Evolutionary conservation across 768 basidiomycete species (phyloP).

Genomic region (Mycena amicta): DNA sequence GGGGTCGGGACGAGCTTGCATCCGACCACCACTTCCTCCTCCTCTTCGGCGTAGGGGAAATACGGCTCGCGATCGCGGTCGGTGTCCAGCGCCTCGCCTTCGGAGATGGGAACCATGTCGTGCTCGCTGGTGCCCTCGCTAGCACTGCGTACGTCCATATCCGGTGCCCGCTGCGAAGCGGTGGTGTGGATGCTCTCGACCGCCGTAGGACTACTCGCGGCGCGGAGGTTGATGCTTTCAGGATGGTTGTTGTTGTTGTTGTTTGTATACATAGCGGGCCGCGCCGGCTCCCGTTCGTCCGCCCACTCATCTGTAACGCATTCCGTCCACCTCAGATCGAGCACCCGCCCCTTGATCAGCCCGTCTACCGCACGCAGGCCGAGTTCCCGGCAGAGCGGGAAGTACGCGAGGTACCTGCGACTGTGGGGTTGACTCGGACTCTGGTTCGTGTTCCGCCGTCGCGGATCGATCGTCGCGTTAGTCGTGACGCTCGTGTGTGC

Average conservation of each 20-base stretch:
- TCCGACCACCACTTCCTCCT: conserved; percentile 60
- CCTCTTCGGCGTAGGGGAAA: conserved; percentile 28
- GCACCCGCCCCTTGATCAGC: conserved; percentile 76
- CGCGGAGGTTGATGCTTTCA: conserved; percentile 37
- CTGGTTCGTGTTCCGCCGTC: not conserved
- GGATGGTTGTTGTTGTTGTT: conserved; percentile 44
- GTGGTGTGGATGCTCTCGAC: not conserved
- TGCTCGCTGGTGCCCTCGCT: conserved; percentile 32
- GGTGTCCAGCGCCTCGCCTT: conserved; percentile 32
- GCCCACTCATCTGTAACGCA: conserved; percentile 58
- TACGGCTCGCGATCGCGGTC: conserved; percentile 2
- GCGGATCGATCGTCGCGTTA: not conserved
- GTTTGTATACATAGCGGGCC: conserved; percentile 24
- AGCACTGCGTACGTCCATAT: conserved; percentile 27
- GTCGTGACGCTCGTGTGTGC: not conserved
- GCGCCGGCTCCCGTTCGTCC: conserved; percentile 26
- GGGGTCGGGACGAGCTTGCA: conserved; percentile 81
- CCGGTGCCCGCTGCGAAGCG: conserved; percentile 25
- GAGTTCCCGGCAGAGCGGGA: conserved; percentile 80
- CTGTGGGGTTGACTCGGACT: not conserved
- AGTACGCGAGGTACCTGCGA: conserved; percentile 68
- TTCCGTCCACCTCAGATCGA: conserved; percentile 80
- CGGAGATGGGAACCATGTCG: conserved; percentile 51
- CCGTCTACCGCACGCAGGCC: conserved; percentile 84
- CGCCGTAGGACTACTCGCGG: not conserved